These are phyloP conservation scores for Phytophthora pisi DNA, from an alignment of 352 stramenopile species.

Conservation along the genomic window DNA sequence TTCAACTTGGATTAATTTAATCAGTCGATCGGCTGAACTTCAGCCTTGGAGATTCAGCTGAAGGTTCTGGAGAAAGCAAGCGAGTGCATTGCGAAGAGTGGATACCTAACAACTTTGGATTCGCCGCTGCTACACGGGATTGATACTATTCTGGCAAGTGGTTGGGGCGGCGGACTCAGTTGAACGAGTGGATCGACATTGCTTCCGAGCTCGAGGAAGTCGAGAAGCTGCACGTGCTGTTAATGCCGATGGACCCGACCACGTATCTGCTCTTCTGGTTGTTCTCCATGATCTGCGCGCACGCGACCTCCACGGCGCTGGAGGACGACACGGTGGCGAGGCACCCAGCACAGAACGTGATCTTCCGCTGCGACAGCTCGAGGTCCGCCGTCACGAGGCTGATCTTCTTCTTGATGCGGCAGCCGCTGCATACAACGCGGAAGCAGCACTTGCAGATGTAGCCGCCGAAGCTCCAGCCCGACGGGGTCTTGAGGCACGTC, in stretches of 20 bases:
- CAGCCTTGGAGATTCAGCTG: background rate
- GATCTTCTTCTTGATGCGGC: conserved; percentile 40
- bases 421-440: conserved; percentile 31
- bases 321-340: conserved; percentile 27
- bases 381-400: conserved; percentile 32
- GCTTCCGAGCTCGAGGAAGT: conserved; percentile 28
- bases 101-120: background rate
- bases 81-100: background rate
- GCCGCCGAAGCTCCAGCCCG: conserved; percentile 24
- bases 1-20: conserved; percentile 3
- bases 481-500: conserved; percentile 26
- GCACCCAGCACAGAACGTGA: conserved; percentile 27
- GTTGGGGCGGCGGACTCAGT: background rate
- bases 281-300: conserved; percentile 22
- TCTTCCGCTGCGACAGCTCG: conserved; percentile 32
- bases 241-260: conserved; percentile 6
- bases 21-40: too few species aligned
- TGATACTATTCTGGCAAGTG: background rate
- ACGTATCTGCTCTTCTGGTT: conserved; percentile 21
- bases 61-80: background rate
- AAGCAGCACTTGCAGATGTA: conserved; percentile 36
- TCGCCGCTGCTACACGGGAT: background rate
- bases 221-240: conserved; percentile 19
- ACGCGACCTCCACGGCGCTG: conserved; percentile 27
- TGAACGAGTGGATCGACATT: conserved; percentile 21